phyloP scores from a whole-genome alignment of 1,284 basidiomycete genomes.

The Veloporphyrellus conicus region DNA sequence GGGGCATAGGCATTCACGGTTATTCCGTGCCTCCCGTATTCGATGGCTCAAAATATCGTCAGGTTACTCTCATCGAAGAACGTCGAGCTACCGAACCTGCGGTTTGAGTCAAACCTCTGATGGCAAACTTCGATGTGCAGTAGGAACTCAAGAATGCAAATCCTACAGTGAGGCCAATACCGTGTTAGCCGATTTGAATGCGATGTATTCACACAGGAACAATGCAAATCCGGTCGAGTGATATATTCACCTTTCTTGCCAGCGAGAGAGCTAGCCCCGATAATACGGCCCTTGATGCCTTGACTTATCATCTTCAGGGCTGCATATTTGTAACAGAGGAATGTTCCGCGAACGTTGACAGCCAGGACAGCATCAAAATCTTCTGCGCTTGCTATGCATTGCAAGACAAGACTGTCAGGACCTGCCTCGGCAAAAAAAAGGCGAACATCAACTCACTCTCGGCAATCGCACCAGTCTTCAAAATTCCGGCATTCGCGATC shows the following conservation, averaged over 20 bases:
- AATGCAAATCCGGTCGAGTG: background rate
- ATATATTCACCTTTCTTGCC: constrained; percentile 31
- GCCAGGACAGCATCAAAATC: constrained; percentile 27
- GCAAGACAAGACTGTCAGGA: background rate
- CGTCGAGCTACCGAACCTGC: constrained; percentile 16
- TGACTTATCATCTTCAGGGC: constrained; percentile 38
- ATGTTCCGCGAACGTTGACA: constrained; percentile 35
- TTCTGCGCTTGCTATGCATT: constrained; percentile 24
- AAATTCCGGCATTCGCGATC: constrained; percentile 39
- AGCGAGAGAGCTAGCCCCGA: constrained; percentile 36
- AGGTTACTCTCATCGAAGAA: background rate
- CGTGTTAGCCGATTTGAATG: constrained; percentile 3
- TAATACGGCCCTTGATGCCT: constrained; percentile 37
- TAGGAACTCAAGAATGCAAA: constrained; percentile 23
- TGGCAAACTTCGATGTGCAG: constrained; percentile 33
- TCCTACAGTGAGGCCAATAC: constrained; percentile 20
- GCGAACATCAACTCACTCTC: constrained; percentile 28
- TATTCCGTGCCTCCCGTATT: constrained; percentile 41
- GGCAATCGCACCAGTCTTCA: constrained; percentile 19
- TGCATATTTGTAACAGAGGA: constrained; percentile 39
- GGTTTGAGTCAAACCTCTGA: constrained; percentile 32
- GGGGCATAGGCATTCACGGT: constrained; percentile 54
- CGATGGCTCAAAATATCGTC: constrained; percentile 31
- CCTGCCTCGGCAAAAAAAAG: background rate
- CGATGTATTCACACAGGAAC: no score